Evolutionary conservation across 768 basidiomycete species (phyloP).

Genomic region (Amanita muscaria): DNA sequence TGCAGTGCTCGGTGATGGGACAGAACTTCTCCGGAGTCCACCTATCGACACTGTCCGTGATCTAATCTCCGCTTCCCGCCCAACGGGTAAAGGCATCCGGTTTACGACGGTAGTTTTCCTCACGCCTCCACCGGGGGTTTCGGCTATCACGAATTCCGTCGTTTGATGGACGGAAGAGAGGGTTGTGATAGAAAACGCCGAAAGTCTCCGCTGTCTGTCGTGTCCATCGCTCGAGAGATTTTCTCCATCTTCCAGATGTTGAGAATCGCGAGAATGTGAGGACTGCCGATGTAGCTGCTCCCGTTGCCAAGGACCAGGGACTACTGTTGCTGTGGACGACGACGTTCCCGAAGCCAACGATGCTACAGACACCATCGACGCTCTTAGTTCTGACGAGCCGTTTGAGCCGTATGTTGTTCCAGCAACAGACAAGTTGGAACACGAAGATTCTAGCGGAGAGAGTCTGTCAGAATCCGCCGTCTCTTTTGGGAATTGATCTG

Average conservation of each 20-base stretch:
- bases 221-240: not conserved
- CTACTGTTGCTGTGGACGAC: slow-evolving; percentile 6
- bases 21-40: not conserved
- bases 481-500: not conserved
- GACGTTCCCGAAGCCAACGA: slow-evolving; percentile 1
- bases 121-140: not conserved
- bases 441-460: not conserved
- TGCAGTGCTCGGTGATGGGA: too few species aligned
- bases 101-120: not conserved
- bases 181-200: not conserved
- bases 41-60: slow-evolving; percentile 4
- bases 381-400: not conserved
- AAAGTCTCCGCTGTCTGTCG: not conserved
- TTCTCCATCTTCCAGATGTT: not conserved
- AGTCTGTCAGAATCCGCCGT: not conserved
- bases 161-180: not conserved
- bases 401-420: not conserved
- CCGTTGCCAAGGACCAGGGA: slow-evolving; percentile 7
- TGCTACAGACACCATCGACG: slow-evolving; percentile 1
- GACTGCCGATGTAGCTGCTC: slow-evolving; percentile 4
- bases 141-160: not conserved
- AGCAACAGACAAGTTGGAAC: not conserved
- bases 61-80: slow-evolving; percentile 4
- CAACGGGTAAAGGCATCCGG: not conserved
- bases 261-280: not conserved